Percentiles rank a stretch among this genome's conserved stretches.
Conservation (phyloP, 257 asterid species). For the Lantana camara region DNA sequence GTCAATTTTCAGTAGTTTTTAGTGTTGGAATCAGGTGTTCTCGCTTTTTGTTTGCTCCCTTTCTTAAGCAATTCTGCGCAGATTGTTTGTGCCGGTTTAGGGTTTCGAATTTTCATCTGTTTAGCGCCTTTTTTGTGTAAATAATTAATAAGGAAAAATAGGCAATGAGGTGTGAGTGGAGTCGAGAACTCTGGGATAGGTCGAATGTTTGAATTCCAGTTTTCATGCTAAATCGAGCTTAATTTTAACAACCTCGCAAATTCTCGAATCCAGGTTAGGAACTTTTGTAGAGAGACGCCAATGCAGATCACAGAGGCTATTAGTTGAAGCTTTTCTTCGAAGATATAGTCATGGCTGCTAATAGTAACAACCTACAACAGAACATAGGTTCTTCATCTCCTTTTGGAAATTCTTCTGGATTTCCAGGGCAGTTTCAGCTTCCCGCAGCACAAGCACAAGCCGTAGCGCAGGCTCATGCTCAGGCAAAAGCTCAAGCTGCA, state of each 20-base stretch:
- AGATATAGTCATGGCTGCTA: conserved; percentile 45
- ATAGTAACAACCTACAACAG: conserved; percentile 61
- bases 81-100: neutral
- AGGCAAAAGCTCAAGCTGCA: conserved; percentile 54
- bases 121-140: neutral
- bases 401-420: conserved; percentile 54
- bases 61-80: neutral
- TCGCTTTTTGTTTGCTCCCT: neutral
- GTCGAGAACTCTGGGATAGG: too few species aligned
- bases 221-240: too few species aligned
- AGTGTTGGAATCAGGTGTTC: neutral
- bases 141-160: neutral
- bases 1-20: neutral
- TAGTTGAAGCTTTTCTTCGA: neutral
- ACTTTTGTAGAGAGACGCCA: neutral
- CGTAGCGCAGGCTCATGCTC: conserved; percentile 55
- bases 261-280: conserved; percentile 7
- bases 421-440: conserved; percentile 56
- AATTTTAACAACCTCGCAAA: neutral
- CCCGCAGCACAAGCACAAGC: conserved; percentile 66
- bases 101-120: conserved; percentile 22
- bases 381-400: conserved; percentile 60
- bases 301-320: conserved; percentile 6
- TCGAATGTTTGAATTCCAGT: neutral
- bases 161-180: neutral